Percentiles rank a stretch among this genome's conserved stretches.
phyloP scores from a whole-genome alignment of 768 basidiomycete species.

The Candolleomyces eurysporus region DNA sequence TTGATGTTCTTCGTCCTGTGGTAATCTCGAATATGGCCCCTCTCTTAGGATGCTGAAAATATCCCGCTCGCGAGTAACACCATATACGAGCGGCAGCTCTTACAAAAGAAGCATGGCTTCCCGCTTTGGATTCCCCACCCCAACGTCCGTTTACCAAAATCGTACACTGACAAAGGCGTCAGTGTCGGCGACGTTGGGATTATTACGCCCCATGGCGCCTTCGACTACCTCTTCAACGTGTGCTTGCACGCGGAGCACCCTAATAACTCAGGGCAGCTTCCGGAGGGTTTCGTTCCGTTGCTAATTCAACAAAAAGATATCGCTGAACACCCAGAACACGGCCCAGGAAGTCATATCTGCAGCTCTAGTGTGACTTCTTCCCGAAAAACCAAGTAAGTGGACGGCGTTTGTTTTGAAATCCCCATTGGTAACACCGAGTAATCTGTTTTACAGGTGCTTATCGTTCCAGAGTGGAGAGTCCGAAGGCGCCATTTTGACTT shows the following conservation, averaged over 20 bases:
- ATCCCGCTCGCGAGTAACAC: slow-evolving; percentile 6
- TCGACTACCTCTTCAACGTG: slow-evolving; percentile 39
- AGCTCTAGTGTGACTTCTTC: slow-evolving; percentile 7
- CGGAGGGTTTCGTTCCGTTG: slow-evolving; percentile 26
- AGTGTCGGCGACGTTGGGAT: slow-evolving; percentile 39
- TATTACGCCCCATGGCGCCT: slow-evolving; percentile 31
- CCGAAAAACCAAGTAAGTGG: background rate
- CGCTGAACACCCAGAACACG: slow-evolving; percentile 9
- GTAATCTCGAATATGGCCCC: too few relatives aligned
- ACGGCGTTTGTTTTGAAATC: background rate
- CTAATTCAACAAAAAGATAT: slow-evolving; percentile 11
- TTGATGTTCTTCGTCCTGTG: too few relatives aligned
- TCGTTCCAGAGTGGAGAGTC: slow-evolving; percentile 15
- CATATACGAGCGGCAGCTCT: slow-evolving; percentile 19
- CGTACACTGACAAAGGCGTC: slow-evolving; percentile 25
- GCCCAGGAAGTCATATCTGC: slow-evolving; percentile 13
- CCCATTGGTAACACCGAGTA: too few relatives aligned
- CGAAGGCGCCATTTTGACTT: slow-evolving; percentile 30
- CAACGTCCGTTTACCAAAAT: slow-evolving; percentile 18
- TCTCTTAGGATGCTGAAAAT: background rate
- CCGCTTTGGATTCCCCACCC: slow-evolving; percentile 36
- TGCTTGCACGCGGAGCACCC: slow-evolving; percentile 28
- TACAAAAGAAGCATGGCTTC: slow-evolving; percentile 26
- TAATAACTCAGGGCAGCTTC: slow-evolving; percentile 27
- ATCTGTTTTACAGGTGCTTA: slow-evolving; percentile 4